Evolutionary conservation across 129 eudicot species (phyloP).

Genomic region (Artemisia argyi): DNA sequence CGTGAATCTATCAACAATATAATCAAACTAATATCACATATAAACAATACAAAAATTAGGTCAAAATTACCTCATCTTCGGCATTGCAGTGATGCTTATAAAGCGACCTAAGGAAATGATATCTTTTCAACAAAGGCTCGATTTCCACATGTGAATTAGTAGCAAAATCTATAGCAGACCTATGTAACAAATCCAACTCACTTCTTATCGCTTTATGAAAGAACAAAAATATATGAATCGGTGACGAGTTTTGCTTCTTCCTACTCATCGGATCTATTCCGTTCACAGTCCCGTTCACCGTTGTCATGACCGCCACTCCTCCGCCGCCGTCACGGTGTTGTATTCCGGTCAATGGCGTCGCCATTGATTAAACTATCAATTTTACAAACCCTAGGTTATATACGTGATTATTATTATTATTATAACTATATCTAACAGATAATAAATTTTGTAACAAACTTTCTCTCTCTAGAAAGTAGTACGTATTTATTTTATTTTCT

Average conservation of each 20-base stretch:
- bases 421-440: slow-evolving; percentile 14
- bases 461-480: slow-evolving; percentile 16
- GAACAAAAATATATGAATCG: slow-evolving; percentile 80
- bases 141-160: slow-evolving; percentile 63
- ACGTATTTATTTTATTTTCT: neutral
- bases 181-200: slow-evolving; percentile 81
- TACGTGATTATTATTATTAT: slow-evolving; percentile 3
- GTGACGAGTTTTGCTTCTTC: slow-evolving; percentile 51
- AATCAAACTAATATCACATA: too few species aligned
- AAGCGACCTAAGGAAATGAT: slow-evolving; percentile 78
- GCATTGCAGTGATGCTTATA: slow-evolving; percentile 98
- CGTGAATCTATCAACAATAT: too few species aligned
- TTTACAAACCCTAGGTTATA: slow-evolving; percentile 44
- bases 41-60: neutral
- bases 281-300: slow-evolving; percentile 54
- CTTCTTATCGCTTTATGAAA: slow-evolving; percentile 89
- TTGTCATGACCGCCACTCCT: slow-evolving; percentile 66
- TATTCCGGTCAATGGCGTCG: slow-evolving; percentile 83
- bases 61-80: slow-evolving; percentile 74
- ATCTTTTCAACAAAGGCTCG: slow-evolving; percentile 73
- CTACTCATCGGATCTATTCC: slow-evolving; percentile 44
- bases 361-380: slow-evolving; percentile 54
- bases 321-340: slow-evolving; percentile 70
- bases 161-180: slow-evolving; percentile 71
- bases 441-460: neutral